phyloP scores from a whole-genome alignment of 2,329 filamentous ascomycete species.

The Stagonosporopsis vannaccii region DNA sequence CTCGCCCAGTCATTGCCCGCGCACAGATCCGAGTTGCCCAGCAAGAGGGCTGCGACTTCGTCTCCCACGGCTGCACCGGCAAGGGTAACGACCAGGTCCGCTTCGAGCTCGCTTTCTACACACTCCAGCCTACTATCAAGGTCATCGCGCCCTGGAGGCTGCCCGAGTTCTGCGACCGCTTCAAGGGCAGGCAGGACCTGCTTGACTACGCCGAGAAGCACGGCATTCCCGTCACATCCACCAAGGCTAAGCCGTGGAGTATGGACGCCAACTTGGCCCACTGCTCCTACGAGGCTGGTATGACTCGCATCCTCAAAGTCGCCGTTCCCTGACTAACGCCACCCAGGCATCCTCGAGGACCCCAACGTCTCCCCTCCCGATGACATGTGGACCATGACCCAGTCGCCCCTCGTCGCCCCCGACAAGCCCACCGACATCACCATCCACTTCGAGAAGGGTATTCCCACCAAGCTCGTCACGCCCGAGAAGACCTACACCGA shows the following conservation, averaged over 20 bases:
- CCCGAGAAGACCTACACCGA: constrained; percentile 69
- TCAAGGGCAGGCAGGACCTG: constrained; percentile 75
- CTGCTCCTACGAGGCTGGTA: constrained; percentile 79
- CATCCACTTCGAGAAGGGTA: constrained; percentile 74
- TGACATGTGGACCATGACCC: constrained; percentile 82
- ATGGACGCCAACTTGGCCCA: constrained; percentile 75
- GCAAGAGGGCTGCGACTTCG: constrained; percentile 64
- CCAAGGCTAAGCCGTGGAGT: constrained; percentile 67
- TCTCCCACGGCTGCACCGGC: constrained; percentile 56
- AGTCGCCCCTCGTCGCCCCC: constrained; percentile 73
- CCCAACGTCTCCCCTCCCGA: constrained; percentile 70
- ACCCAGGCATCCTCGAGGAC: constrained; percentile 67
- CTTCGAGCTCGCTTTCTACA: constrained; percentile 69
- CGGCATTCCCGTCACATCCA: constrained; percentile 75
- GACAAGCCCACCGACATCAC: constrained; percentile 75
- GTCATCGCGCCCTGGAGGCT: constrained; percentile 79
- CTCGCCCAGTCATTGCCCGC: constrained; percentile 74
- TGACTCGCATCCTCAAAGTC: neutral
- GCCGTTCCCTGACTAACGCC: constrained; percentile 3
- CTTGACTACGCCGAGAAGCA: constrained; percentile 73
- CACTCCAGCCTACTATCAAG: constrained; percentile 70
- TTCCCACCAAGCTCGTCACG: constrained; percentile 72
- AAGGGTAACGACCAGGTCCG: constrained; percentile 70
- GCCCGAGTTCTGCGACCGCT: constrained; percentile 73
- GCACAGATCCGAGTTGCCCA: constrained; percentile 70